Base-by-base conservation (phyloP, 345 rosid genomes). In the Salix suchowensis region DNA sequence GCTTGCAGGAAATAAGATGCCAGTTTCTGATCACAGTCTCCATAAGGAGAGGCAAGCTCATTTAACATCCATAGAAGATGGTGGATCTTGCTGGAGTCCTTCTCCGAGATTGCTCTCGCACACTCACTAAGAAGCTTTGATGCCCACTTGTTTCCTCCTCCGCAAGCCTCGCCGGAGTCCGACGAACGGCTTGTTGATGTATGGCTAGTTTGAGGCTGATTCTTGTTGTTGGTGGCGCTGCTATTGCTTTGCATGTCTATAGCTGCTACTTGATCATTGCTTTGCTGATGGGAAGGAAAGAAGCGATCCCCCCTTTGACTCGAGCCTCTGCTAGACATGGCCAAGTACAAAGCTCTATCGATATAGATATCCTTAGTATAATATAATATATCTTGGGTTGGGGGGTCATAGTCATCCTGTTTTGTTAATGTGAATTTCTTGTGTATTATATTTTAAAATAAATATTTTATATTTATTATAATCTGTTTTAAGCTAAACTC, bases 1-100 rank as follows among this genome's bases (percentile, higher is more conserved):
- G 96, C 93, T 78, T 89, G 93, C 42, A 91, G 72, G 91, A 91
- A 91, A 80, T 89, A 84, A 4, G 90, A 84, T 4, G 93, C 90
- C 69, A 91, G 72, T 78, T 89, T 91, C 81, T 91, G 96, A 74
- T 91, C 92, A 71, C 85, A 87, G 65, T 89, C 96, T 14, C 96
- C 96, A 44, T 91, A 91, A 9, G 92, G 96, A 28, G 92, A 91
- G 24, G 96, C 87, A 15, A 91, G 83, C 76, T 89, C 96, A 74
- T 91, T 91, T 50, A 91, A 71, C 96, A 89, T 88, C 93, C 93
- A 89, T 0, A 91, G 88, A 23, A 91, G 93, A 67, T 87, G 90
- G 71, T 89, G 96, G 78, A 88, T 86, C 78, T 85, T 86, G 77
- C 69, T 72, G 21, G 93, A 87, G 79, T 91, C 92, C 77, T 89